Conservation (phyloP, 1,284 basidiomycete genomes). For the Fomitiporia mediterranea region DNA sequence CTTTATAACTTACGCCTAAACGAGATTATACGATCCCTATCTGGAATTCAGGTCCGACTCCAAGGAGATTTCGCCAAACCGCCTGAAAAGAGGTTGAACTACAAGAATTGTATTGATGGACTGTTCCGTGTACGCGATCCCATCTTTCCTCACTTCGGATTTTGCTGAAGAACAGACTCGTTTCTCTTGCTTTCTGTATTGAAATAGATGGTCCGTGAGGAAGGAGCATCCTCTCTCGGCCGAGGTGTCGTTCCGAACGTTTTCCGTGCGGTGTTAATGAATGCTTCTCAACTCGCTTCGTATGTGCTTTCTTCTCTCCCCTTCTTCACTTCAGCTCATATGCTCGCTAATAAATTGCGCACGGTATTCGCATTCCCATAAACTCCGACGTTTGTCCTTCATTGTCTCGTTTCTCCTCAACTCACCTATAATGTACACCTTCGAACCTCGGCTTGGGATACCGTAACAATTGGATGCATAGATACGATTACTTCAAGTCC, state of each 20-base stretch:
- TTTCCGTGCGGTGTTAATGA: constrained; percentile 85
- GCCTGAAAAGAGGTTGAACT: constrained; percentile 79
- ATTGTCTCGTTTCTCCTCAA: too few species aligned
- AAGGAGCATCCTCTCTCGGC: constrained; percentile 68
- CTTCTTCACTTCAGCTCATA: neutral
- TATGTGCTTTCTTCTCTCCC: constrained; percentile 35
- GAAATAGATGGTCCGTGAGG: constrained; percentile 75
- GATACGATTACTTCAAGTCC: constrained; percentile 88
- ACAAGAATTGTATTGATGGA: constrained; percentile 83
- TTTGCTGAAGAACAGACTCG: neutral
- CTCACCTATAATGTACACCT: too few species aligned
- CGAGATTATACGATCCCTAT: neutral
- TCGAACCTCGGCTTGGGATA: too few species aligned
- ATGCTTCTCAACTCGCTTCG: constrained; percentile 87
- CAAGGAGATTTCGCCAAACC: constrained; percentile 87
- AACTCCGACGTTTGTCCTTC: too few species aligned
- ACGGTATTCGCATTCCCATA: too few species aligned
- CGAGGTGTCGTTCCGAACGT: constrained; percentile 86
- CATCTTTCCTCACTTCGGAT: constrained; percentile 8
- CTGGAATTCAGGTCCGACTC: constrained; percentile 47
- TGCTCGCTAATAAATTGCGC: neutral
- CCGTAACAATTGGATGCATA: too few species aligned
- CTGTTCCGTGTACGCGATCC: constrained; percentile 59
- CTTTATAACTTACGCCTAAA: neutral
- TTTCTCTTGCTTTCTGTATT: constrained; percentile 7